These are phyloP conservation scores for Eucalyptus sp. DNA, from an alignment of 345 rosid genomes.

Conservation along the genomic window DNA sequence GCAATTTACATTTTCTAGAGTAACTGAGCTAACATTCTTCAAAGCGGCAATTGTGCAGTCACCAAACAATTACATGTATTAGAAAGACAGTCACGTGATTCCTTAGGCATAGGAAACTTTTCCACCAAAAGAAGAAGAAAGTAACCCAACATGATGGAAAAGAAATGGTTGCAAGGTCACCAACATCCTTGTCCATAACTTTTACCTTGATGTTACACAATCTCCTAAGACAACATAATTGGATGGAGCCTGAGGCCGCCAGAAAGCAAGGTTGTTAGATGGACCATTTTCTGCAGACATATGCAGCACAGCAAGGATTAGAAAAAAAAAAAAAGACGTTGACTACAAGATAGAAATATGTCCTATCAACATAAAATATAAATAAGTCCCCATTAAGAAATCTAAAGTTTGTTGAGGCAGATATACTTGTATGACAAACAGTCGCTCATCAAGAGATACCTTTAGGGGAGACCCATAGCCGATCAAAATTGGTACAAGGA, in stretches of 20 bases:
- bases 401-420: not conserved
- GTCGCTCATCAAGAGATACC: constrained; percentile 21
- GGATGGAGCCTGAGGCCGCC: constrained; percentile 96
- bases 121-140: not conserved
- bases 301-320: not conserved
- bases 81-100: not conserved
- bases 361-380: not conserved
- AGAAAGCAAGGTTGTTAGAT: constrained; percentile 68
- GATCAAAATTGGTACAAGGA: constrained; percentile 76
- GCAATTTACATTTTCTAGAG: not conserved
- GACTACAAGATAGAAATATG: not conserved
- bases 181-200: not conserved
- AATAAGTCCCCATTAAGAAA: not conserved
- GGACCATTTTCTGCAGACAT: constrained; percentile 58
- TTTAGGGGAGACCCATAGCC: constrained; percentile 83
- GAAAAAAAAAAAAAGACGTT: not conserved
- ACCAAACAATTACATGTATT: not conserved
- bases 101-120: not conserved
- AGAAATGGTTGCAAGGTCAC: not conserved
- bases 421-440: not conserved
- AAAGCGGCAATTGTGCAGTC: not conserved
- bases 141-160: not conserved
- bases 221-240: constrained; percentile 95
- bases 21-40: not conserved
- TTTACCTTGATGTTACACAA: constrained; percentile 94